Base-by-base conservation (phyloP, 805 yeast genomes). In the Zygoascus tannicola region DNA sequence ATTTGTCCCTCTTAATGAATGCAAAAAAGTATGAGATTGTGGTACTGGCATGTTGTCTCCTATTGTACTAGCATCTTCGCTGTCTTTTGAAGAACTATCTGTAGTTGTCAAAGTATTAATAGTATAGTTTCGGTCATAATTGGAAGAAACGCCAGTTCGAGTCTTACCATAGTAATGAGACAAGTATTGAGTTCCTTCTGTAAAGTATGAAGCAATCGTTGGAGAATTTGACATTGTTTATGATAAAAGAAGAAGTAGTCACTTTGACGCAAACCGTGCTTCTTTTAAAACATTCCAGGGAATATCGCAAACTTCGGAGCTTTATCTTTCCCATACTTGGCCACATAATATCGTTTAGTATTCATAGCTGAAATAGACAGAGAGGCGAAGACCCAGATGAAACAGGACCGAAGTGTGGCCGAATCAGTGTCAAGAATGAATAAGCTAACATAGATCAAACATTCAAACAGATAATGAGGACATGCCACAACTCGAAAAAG, bases 241-340 rank as follows among this genome's bases (percentile, higher is more conserved):
- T 36, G 22, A 18, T 36, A 33, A 33, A 8, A 33, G 20, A 8
- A 33, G 23, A 12, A 36, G 18, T 36, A n/a, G 88, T 92, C 4
- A 94, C 94, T 0, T 95, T 95, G 50, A 86, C 66, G 23, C 85
- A 95, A 56, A 88, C 79, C 94, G 85, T 85, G 55, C 86, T 34
- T 26, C 14, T 30, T 4, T 40, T 37, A 52, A 20, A 44, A 40
- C 16, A 51, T 16, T 18, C 43, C 41, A 18, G 57, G 57, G 14
- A 54, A 22, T 5, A 54, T 35, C 4, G 54, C 52, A 23, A 43
- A 43, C 28, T 12, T 23, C 2, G 50, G 49, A 15, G 39, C 30
- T 4, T 48, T 42, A 18, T 46, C 38, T 5, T 45, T 47, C 2
- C 52, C 53, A 43, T 48, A 51, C 30, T 51, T 49, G 8, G 42